phyloP scores from a whole-genome alignment of 352 stramenopile species.

The Phytophthora tubulina region DNA sequence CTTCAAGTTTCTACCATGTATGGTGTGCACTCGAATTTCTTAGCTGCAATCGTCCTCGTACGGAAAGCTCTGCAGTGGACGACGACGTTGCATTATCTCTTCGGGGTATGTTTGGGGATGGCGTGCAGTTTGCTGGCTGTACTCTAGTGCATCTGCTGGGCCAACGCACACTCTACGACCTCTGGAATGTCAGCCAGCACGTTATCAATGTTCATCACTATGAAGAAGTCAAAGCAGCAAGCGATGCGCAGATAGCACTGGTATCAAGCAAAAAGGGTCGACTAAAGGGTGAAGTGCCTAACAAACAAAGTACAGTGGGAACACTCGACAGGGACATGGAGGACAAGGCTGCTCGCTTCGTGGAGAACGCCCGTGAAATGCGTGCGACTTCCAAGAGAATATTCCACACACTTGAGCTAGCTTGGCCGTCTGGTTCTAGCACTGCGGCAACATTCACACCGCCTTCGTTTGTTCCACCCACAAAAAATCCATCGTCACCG shows the following conservation, averaged over 20 bases:
- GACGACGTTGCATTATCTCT: constrained; percentile 20
- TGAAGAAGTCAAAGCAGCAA: constrained; percentile 39
- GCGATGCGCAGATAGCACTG: constrained; percentile 19
- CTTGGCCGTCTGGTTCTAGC: constrained; percentile 33
- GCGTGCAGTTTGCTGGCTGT: constrained; percentile 68
- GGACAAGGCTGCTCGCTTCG: constrained; percentile 49
- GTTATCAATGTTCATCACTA: constrained; percentile 53
- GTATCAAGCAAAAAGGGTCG: constrained; percentile 30
- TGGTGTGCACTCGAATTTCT: constrained; percentile 76
- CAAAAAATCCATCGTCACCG: constrained; percentile 21
- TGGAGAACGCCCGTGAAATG: constrained; percentile 49
- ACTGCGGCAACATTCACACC: constrained; percentile 31
- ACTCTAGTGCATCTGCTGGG: constrained; percentile 64
- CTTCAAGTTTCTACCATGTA: constrained; percentile 66
- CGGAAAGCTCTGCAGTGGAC: constrained; percentile 6
- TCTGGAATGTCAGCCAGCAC: constrained; percentile 74
- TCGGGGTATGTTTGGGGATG: constrained; percentile 63
- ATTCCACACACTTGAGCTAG: constrained; percentile 55
- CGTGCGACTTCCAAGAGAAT: constrained; percentile 43
- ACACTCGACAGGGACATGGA: constrained; percentile 63
- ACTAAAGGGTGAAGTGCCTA: constrained; percentile 23
- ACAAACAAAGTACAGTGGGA: constrained; percentile 36
- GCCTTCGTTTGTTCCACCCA: constrained; percentile 40
- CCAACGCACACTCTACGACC: constrained; percentile 62
- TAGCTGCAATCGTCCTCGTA: constrained; percentile 46